Evolutionary conservation across 257 asterid species (phyloP).

Genomic region (Fraxinus anomala): DNA sequence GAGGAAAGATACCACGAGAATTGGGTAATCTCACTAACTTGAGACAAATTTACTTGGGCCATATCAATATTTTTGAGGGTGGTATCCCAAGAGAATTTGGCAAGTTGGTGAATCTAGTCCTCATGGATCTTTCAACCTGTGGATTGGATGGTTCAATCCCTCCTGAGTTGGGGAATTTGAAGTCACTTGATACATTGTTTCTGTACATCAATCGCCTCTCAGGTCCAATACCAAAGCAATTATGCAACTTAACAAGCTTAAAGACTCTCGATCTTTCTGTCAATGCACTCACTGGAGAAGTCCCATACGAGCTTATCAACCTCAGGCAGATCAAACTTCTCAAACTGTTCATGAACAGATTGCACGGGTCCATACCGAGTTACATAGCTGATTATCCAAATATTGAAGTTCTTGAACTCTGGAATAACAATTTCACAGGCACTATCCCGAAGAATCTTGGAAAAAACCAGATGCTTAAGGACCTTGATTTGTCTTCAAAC

Average conservation of each 20-base stretch:
- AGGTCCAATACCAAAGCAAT: slow-evolving; percentile 70
- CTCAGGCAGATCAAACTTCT: slow-evolving; percentile 61
- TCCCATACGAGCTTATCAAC: slow-evolving; percentile 67
- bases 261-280: slow-evolving; percentile 79
- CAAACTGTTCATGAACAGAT: slow-evolving; percentile 72
- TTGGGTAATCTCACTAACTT: slow-evolving; percentile 78
- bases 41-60: slow-evolving; percentile 75
- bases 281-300: slow-evolving; percentile 73
- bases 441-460: slow-evolving; percentile 71
- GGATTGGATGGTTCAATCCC: slow-evolving; percentile 79
- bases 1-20: slow-evolving; percentile 68
- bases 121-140: slow-evolving; percentile 72
- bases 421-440: slow-evolving; percentile 97
- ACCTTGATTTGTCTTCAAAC: slow-evolving; percentile 81
- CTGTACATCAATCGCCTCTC: slow-evolving; percentile 67
- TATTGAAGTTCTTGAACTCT: slow-evolving; percentile 69
- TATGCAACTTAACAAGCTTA: slow-evolving; percentile 74
- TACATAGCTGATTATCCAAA: slow-evolving; percentile 64
- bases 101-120: slow-evolving; percentile 60
- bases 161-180: slow-evolving; percentile 66
- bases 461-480: slow-evolving; percentile 52
- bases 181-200: slow-evolving; percentile 60
- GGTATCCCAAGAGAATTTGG: slow-evolving; percentile 89
- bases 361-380: slow-evolving; percentile 85
- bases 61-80: slow-evolving; percentile 61